These are phyloP conservation scores for Hawksworthiomyces lignivorus DNA, from an alignment of 2,329 filamentous ascomycete genomes.

Conservation along the genomic window DNA sequence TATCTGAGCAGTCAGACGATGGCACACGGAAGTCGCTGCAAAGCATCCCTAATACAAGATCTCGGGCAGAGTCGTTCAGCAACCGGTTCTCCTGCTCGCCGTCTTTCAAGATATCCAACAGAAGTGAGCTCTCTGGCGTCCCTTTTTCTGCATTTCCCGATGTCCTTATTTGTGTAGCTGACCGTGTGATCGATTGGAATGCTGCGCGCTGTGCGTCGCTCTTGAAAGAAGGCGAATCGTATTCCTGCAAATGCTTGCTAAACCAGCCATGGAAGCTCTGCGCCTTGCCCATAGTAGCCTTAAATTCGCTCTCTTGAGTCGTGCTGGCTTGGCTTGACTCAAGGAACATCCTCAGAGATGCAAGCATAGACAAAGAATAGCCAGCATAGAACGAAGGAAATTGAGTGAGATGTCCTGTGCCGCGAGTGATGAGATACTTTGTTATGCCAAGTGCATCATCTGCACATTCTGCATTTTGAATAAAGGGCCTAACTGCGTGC, in stretches of 20 bases:
- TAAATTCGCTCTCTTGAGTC: conserved; percentile 77
- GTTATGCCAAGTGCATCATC: conserved; percentile 84
- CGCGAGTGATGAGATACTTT: conserved; percentile 70
- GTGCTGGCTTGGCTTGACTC: conserved; percentile 68
- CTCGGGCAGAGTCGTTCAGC: conserved; percentile 61
- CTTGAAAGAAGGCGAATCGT: conserved; percentile 46
- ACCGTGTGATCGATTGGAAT: conserved; percentile 60
- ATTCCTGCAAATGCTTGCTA: conserved; percentile 56
- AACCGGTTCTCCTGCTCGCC: conserved; percentile 54
- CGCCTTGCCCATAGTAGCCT: conserved; percentile 67
- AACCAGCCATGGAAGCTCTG: conserved; percentile 75
- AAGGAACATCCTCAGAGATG: conserved; percentile 70
- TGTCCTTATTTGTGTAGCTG: conserved; percentile 58
- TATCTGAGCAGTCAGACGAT: conserved; percentile 50
- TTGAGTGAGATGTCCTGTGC: conserved; percentile 54
- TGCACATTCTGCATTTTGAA: conserved; percentile 78
- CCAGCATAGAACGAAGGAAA: conserved; percentile 73
- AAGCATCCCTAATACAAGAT: conserved; percentile 63
- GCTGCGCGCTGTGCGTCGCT: conserved; percentile 41
- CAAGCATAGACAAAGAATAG: conserved; percentile 68
- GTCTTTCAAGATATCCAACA: conserved; percentile 75
- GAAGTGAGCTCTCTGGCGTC: conserved; percentile 68
- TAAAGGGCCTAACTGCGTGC: conserved; percentile 67
- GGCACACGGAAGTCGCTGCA: conserved; percentile 66
- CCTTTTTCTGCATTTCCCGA: conserved; percentile 62